These are phyloP conservation scores for Diplotaxis tenuifolia DNA, from an alignment of 345 rosid species.

Conservation along the genomic window DNA sequence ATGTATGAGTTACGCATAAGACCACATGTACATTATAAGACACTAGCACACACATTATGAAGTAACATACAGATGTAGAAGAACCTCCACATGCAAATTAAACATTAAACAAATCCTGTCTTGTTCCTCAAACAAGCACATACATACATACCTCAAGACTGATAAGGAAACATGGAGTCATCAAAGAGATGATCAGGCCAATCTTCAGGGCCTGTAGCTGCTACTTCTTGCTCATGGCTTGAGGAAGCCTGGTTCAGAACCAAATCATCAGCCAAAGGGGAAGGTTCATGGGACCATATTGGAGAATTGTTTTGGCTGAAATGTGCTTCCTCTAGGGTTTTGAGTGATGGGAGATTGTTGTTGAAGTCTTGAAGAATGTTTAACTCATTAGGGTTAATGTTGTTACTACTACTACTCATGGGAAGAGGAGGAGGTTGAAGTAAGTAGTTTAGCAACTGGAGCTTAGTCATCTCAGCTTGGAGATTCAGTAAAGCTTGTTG, in stretches of 20 bases:
- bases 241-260: slow-evolving; percentile 24
- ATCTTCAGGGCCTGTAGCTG: slow-evolving; percentile 9
- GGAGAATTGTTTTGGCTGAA: slow-evolving; percentile 22
- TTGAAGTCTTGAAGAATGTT: slow-evolving; percentile 32
- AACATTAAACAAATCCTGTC: slow-evolving; percentile 6
- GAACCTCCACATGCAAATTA: slow-evolving; percentile 13
- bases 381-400: slow-evolving; percentile 25
- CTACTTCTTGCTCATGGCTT: slow-evolving; percentile 30
- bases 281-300: slow-evolving; percentile 30
- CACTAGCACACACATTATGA: slow-evolving; percentile 15
- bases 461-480: slow-evolving; percentile 34
- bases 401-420: slow-evolving; percentile 5
- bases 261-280: slow-evolving; percentile 6
- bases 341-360: slow-evolving; percentile 28
- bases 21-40: slow-evolving; percentile 15
- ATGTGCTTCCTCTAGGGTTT: slow-evolving; percentile 13
- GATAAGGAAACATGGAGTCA: slow-evolving; percentile 29
- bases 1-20: slow-evolving; percentile 15
- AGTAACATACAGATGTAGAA: neutral
- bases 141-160: slow-evolving; percentile 30
- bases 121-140: slow-evolving; percentile 1
- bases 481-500: slow-evolving; percentile 30
- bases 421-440: slow-evolving; percentile 30
- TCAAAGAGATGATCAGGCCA: slow-evolving; percentile 37
- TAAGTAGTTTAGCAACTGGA: slow-evolving; percentile 25